phyloP scores from a whole-genome alignment of 495 filamentous ascomycete species.

The Penicillium pancosmium region DNA sequence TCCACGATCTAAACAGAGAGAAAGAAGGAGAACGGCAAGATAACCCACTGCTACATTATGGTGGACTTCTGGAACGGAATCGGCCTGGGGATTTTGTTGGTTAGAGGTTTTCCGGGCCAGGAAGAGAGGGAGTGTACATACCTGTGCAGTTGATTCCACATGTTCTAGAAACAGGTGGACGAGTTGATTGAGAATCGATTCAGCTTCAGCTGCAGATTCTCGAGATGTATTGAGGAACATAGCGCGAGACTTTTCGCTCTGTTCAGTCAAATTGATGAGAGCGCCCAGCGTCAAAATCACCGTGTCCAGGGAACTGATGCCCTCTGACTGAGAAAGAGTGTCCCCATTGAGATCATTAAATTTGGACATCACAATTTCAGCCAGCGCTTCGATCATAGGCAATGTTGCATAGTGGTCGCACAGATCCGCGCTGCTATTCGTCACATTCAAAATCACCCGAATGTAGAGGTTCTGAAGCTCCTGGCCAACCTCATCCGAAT shows the following conservation, averaged over 20 bases:
- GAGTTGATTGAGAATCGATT: constrained; percentile 45
- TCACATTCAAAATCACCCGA: constrained; percentile 81
- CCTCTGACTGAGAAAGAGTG: constrained; percentile 46
- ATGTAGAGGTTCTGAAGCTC: constrained; percentile 47
- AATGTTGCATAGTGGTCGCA: constrained; percentile 66
- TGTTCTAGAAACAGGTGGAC: constrained; percentile 44
- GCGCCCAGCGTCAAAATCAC: constrained; percentile 80
- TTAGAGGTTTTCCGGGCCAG: background rate
- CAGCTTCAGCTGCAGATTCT: constrained; percentile 2
- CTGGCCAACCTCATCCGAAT: constrained; percentile 15
- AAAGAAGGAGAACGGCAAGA: constrained; percentile 80
- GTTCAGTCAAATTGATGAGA: constrained; percentile 88
- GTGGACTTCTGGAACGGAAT: constrained; percentile 80
- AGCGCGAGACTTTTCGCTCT: constrained; percentile 57
- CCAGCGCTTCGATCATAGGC: constrained; percentile 58
- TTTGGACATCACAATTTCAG: constrained; percentile 49
- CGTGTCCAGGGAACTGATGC: constrained; percentile 56
- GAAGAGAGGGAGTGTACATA: constrained; percentile 29
- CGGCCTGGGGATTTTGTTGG: constrained; percentile 58
- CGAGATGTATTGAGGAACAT: constrained; percentile 35
- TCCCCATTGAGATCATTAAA: constrained; percentile 43
- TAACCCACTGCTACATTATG: constrained; percentile 91
- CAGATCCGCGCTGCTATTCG: constrained; percentile 74
- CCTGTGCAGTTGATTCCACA: constrained; percentile 48
- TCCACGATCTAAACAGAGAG: constrained; percentile 65